Evolutionary conservation across 352 stramenopile genomes (phyloP).

Genomic region (Pythium plurisporium): DNA sequence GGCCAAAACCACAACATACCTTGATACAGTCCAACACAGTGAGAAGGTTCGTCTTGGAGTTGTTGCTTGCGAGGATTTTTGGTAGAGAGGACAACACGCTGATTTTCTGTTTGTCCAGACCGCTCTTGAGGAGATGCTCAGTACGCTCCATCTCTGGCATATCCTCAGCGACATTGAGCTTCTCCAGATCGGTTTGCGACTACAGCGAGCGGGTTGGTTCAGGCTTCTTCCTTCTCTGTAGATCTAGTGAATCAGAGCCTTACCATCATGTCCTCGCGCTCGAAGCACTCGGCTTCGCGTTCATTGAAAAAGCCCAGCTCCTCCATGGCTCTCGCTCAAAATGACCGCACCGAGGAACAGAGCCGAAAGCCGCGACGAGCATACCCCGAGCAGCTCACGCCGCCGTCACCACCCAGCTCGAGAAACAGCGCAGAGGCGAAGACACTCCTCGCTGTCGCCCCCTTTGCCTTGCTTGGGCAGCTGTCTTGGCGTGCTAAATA

Average conservation of each 20-base stretch:
- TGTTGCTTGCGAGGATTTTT: constrained; percentile 68
- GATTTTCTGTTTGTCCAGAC: constrained; percentile 78
- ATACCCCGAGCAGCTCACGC: constrained; percentile 29
- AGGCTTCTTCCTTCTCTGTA: too few species aligned
- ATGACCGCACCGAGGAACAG: neutral
- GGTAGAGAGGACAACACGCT: constrained; percentile 64
- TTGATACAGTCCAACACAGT: constrained; percentile 73
- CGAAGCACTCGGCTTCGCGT: constrained; percentile 79
- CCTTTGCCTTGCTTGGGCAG: too few species aligned
- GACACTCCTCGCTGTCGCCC: neutral
- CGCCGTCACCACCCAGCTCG: neutral
- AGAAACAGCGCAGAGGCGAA: constrained; percentile 5
- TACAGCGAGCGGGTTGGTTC: too few species aligned
- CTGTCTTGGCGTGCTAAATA: constrained; percentile 21
- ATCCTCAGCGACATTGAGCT: constrained; percentile 83
- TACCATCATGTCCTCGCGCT: constrained; percentile 75
- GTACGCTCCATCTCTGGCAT: constrained; percentile 76
- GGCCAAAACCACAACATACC: constrained; percentile 28
- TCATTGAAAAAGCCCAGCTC: constrained; percentile 81
- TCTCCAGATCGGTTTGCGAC: constrained; percentile 80
- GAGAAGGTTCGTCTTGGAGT: constrained; percentile 63
- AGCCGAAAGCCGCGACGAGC: constrained; percentile 29
- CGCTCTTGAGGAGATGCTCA: constrained; percentile 70
- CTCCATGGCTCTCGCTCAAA: constrained; percentile 48
- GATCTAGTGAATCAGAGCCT: neutral